Evolutionary conservation across 192 early-diverging fungal species (phyloP).

Genomic region (Backusella luteola): DNA sequence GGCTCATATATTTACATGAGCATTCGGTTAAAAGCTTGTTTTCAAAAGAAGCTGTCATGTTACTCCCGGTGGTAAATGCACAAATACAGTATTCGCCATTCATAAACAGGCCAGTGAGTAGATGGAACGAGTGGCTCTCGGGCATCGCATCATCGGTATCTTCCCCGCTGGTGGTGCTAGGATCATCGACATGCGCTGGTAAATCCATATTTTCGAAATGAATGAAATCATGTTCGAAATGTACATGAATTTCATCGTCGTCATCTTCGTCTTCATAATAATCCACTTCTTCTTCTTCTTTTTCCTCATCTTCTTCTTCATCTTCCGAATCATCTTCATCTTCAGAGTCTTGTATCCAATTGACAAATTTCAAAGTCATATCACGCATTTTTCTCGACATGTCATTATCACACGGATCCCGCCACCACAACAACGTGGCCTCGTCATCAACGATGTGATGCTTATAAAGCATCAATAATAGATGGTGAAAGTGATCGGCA

Average conservation of each 20-base stretch:
- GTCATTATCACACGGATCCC: slow-evolving; percentile 18
- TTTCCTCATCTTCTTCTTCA: not conserved
- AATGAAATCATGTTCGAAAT: not conserved
- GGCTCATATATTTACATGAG: not conserved
- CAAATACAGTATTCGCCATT: slow-evolving; percentile 9
- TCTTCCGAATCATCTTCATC: slow-evolving; percentile 29
- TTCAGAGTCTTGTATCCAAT: slow-evolving; percentile 32
- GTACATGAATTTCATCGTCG: not conserved
- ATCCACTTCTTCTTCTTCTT: not conserved
- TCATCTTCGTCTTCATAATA: slow-evolving; percentile 7
- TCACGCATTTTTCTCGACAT: slow-evolving; percentile 24
- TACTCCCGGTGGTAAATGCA: not conserved
- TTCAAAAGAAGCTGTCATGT: not conserved
- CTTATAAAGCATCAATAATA: slow-evolving; percentile 45
- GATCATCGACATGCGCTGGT: not conserved
- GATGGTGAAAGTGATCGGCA: slow-evolving; percentile 35
- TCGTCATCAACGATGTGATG: slow-evolving; percentile 44
- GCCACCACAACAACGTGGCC: slow-evolving; percentile 45
- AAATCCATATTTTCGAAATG: not conserved
- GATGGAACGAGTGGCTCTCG: not conserved
- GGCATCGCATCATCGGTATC: not conserved
- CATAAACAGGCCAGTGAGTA: not conserved
- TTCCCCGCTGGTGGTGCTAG: not conserved
- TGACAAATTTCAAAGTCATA: slow-evolving; percentile 34
- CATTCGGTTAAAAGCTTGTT: not conserved